phyloP scores from a whole-genome alignment of 2,329 filamentous ascomycete species.

The Thielaviopsis musarum region DNA sequence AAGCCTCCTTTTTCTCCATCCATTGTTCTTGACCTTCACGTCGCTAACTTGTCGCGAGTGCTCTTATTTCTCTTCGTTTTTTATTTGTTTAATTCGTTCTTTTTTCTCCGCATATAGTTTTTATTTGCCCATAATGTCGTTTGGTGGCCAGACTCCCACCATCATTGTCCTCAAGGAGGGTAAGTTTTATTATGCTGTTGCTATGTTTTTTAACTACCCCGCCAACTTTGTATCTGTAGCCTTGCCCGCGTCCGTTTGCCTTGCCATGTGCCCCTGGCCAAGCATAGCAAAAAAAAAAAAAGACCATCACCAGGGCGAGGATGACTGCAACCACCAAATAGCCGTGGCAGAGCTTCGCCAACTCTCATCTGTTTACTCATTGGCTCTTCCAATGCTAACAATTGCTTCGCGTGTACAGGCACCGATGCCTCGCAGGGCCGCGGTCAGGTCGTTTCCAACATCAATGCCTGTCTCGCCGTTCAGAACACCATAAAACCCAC shows the following conservation, averaged over 20 bases:
- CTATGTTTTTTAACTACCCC: slow-evolving; percentile 19
- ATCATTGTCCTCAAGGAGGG: slow-evolving; percentile 97
- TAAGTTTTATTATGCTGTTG: slow-evolving; percentile 27
- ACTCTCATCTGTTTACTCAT: too few relatives aligned
- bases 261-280: slow-evolving; percentile 13
- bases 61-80: too few relatives aligned
- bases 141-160: slow-evolving; percentile 91
- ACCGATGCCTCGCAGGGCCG: slow-evolving; percentile 96
- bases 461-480: slow-evolving; percentile 93
- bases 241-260: slow-evolving; percentile 9
- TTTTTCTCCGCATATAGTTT: not conserved
- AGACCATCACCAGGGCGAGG: not conserved
- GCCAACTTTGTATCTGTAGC: slow-evolving; percentile 17
- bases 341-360: too few relatives aligned
- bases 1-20: slow-evolving; percentile 4
- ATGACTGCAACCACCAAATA: not conserved
- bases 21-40: slow-evolving; percentile 1
- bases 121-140: slow-evolving; percentile 52
- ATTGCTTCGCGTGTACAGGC: slow-evolving; percentile 32
- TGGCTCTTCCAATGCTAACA: not conserved
- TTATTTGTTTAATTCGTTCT: slow-evolving; percentile 1
- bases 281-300: slow-evolving; percentile 6
- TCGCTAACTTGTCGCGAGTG: too few relatives aligned
- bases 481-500: slow-evolving; percentile 93
- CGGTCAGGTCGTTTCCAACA: slow-evolving; percentile 92